Evolutionary conservation across 2,329 filamentous ascomycete species (phyloP), one percentile per base, ranked within the genome.

Genomic region (Fusarium sp.): DNA sequence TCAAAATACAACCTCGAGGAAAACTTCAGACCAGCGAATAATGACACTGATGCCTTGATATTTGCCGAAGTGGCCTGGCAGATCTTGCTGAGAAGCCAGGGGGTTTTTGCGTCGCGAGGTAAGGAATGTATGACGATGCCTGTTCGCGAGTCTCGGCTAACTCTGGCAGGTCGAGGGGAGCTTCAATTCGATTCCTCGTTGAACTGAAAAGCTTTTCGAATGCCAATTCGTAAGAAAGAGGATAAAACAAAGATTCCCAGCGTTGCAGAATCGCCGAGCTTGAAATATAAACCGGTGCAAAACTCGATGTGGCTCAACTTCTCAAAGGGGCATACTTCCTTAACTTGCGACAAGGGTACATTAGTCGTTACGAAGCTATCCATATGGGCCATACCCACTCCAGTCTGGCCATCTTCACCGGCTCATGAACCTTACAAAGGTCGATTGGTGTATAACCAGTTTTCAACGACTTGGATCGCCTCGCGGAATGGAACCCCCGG

Each of bases 301-400:
- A 41, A 49, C 61, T 71, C 44, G 50, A 50, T 55, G 48, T 64
- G 61, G 54, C 41, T 54, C 26, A 33, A 59, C 42, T 58, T 49
- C 32, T 42, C 44, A 38, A 38, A 67, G 60, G 68, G 75, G 63
- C 53, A 76, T 49, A 75, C 70, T 69, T 72, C 70, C 32, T 53
- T 55, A 52, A 60, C 44, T 49, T 46, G 42, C 55, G 72, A 76
- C 72, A 75, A 75, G 73, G 73, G 66, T 76, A 37, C 46, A 33
- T 67, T 66, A 40, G 52, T 67, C 54, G 66, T 60, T 62, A 49
- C 54, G 60, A 74, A 70, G 69, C 56, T 53, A 70, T 73, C 23
- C 44, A 49, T 18, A 58, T 38, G 37, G 60, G 27, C 53, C 41
- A 52, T 73, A 59, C 66, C 75, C 71, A 74, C 71, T 58, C 50